Percentiles rank a stretch among this genome's conserved stretches.
Evolutionary conservation across 768 basidiomycete species (phyloP).

Genomic region (Serendipita sp.): DNA sequence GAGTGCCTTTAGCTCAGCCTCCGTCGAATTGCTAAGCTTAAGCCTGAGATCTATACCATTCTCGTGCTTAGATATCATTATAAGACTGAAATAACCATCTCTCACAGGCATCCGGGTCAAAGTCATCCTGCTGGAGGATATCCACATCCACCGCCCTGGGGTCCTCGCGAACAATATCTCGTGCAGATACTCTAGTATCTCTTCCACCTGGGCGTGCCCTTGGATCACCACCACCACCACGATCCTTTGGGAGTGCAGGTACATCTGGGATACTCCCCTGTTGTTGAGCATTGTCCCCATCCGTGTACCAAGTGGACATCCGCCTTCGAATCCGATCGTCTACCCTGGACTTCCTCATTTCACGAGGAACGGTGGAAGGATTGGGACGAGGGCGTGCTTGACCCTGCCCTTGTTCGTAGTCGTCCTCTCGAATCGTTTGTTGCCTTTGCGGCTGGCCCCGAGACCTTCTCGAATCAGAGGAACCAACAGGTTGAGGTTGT

Average conservation of each 20-base stretch:
- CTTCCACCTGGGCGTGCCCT: slow-evolving; percentile 35
- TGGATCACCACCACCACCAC: slow-evolving; percentile 16
- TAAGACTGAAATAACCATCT: slow-evolving; percentile 10
- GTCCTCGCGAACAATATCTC: slow-evolving; percentile 31
- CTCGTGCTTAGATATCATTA: background rate
- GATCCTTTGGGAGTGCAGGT: slow-evolving; percentile 36
- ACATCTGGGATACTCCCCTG: slow-evolving; percentile 36
- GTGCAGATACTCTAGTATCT: slow-evolving; percentile 20
- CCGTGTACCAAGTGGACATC: slow-evolving; percentile 87
- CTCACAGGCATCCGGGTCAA: slow-evolving; percentile 83
- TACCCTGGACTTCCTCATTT: slow-evolving; percentile 30
- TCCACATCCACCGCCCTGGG: slow-evolving; percentile 41
- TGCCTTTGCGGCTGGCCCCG: too few species aligned
- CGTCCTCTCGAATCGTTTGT: too few species aligned
- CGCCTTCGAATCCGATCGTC: slow-evolving; percentile 94
- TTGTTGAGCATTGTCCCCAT: slow-evolving; percentile 50
- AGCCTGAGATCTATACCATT: slow-evolving; percentile 46
- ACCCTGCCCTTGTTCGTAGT: too few species aligned
- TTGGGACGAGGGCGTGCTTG: background rate
- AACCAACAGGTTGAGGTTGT: too few species aligned
- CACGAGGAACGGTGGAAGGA: slow-evolving; percentile 7
- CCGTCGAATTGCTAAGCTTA: slow-evolving; percentile 81
- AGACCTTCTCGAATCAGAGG: too few species aligned
- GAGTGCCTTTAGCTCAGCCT: slow-evolving; percentile 58
- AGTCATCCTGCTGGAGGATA: slow-evolving; percentile 57